Conservation (phyloP, 2,329 filamentous ascomycete species). For the Dendryphion nanum region DNA sequence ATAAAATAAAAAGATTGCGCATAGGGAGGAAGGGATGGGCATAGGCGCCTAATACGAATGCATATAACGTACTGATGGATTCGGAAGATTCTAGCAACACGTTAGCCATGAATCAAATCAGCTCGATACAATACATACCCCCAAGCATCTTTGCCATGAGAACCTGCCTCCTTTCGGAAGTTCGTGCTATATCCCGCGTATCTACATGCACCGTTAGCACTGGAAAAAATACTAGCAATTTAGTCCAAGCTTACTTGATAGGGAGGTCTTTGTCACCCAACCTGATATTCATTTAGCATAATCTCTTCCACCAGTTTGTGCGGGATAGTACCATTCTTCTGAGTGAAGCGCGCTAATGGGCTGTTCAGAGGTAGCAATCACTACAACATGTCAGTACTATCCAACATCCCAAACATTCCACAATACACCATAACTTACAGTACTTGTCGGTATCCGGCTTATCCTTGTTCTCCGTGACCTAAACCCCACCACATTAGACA, state of each 20-base stretch:
- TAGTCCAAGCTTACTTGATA: too few species aligned
- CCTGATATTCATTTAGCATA: too few species aligned
- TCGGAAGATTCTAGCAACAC: slow-evolving; percentile 67
- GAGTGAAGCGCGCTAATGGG: slow-evolving; percentile 90
- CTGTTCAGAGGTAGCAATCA: slow-evolving; percentile 84
- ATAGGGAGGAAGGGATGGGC: too few species aligned
- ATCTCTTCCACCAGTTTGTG: too few species aligned
- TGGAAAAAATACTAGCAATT: too few species aligned
- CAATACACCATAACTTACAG: slow-evolving; percentile 12
- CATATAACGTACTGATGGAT: too few species aligned
- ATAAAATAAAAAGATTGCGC: too few species aligned
- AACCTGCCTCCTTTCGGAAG: slow-evolving; percentile 92
- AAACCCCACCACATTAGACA: background rate
- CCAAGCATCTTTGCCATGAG: slow-evolving; percentile 92
- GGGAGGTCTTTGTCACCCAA: slow-evolving; percentile 79
- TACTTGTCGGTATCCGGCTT: slow-evolving; percentile 77
- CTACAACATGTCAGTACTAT: background rate
- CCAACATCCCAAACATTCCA: too few species aligned
- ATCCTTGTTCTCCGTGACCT: slow-evolving; percentile 74
- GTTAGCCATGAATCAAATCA: background rate
- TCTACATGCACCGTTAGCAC: too few species aligned
- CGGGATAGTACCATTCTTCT: slow-evolving; percentile 92
- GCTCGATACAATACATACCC: slow-evolving; percentile 48
- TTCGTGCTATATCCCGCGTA: slow-evolving; percentile 88
- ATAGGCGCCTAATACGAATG: too few species aligned